phyloP scores from a whole-genome alignment of 352 stramenopile species.

The Globisporangium ultimum region DNA sequence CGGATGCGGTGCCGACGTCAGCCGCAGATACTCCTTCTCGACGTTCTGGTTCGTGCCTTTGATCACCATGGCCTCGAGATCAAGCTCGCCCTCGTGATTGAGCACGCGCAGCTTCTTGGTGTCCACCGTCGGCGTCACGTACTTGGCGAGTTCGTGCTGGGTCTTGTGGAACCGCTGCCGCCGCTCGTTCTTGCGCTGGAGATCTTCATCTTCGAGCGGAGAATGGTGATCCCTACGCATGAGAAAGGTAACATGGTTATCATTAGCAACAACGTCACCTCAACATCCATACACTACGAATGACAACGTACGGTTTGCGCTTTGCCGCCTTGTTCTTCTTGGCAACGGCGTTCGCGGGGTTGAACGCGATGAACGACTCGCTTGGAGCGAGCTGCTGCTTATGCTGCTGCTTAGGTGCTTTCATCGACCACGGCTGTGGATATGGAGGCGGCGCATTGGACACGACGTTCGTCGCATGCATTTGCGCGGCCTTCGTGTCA shows the following conservation, averaged over 20 bases:
- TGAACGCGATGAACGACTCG: constrained; percentile 48
- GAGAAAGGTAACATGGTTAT: neutral
- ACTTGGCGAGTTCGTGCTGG: constrained; percentile 54
- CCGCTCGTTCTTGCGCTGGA: constrained; percentile 72
- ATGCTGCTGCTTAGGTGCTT: constrained; percentile 9
- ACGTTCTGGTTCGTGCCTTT: constrained; percentile 93
- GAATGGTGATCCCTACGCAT: constrained; percentile 14
- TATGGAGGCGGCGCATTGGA: constrained; percentile 5
- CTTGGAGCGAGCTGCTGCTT: constrained; percentile 1
- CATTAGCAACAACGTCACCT: neutral
- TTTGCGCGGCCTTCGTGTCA: constrained; percentile 26
- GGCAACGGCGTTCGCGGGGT: constrained; percentile 19
- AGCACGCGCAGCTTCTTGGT: constrained; percentile 72
- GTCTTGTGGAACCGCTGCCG: constrained; percentile 76
- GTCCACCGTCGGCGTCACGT: constrained; percentile 66
- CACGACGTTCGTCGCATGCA: constrained; percentile 12
- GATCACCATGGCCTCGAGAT: constrained; percentile 88
- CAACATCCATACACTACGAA: neutral
- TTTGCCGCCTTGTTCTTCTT: constrained; percentile 55
- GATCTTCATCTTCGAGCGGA: constrained; percentile 31
- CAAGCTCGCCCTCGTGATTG: constrained; percentile 73
- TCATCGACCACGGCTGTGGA: constrained; percentile 2
- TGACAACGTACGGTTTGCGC: constrained; percentile 49
- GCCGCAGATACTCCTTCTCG: constrained; percentile 98
- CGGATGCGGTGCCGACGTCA: constrained; percentile 94